A percentile compares a stretch with the other conserved stretches of the same genome.
Evolutionary conservation across 257 asterid genomes (phyloP).

Genomic region (Haberlea rhodopensis): DNA sequence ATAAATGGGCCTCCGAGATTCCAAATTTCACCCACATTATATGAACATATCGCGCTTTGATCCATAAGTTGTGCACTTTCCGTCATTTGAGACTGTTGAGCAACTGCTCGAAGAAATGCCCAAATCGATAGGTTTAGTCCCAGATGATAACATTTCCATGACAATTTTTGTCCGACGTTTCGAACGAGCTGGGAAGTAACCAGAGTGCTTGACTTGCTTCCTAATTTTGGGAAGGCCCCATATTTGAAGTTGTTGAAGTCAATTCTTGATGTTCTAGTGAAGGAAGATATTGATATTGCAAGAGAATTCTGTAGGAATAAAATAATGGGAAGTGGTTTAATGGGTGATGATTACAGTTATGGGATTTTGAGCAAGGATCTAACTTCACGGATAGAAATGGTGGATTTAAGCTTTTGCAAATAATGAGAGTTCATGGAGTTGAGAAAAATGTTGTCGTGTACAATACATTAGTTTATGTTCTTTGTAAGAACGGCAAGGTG

Average conservation of each 20-base stretch:
- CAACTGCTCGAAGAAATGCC: conserved; percentile 90
- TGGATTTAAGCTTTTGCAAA: conserved; percentile 79
- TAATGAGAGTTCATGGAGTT: conserved; percentile 54
- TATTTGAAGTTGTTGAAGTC: conserved; percentile 73
- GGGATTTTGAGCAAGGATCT: conserved; percentile 90
- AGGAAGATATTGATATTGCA: conserved; percentile 82
- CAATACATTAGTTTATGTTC: conserved; percentile 70
- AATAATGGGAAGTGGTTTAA: conserved; percentile 64
- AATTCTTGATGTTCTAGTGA: conserved; percentile 84
- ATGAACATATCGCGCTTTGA: conserved; percentile 74
- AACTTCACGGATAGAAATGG: conserved; percentile 79
- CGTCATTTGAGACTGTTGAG: conserved; percentile 50
- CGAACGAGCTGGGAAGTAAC: conserved; percentile 67
- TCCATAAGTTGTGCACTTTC: conserved; percentile 67
- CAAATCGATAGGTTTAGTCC: conserved; percentile 42
- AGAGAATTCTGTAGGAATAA: conserved; percentile 79
- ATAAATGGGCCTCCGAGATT: conserved; percentile 79
- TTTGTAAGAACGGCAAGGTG: conserved; percentile 77
- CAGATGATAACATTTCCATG: conserved; percentile 70
- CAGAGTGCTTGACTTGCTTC: conserved; percentile 53
- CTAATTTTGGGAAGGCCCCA: conserved; percentile 60
- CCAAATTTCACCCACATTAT: conserved; percentile 55
- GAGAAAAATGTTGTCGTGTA: conserved; percentile 55
- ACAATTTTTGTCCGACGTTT: conserved; percentile 72
- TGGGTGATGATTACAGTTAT: conserved; percentile 74